Evolutionary conservation across 257 asterid genomes (phyloP), one percentile per base, ranked within the genome.

Genomic region (Petrea volubilis): DNA sequence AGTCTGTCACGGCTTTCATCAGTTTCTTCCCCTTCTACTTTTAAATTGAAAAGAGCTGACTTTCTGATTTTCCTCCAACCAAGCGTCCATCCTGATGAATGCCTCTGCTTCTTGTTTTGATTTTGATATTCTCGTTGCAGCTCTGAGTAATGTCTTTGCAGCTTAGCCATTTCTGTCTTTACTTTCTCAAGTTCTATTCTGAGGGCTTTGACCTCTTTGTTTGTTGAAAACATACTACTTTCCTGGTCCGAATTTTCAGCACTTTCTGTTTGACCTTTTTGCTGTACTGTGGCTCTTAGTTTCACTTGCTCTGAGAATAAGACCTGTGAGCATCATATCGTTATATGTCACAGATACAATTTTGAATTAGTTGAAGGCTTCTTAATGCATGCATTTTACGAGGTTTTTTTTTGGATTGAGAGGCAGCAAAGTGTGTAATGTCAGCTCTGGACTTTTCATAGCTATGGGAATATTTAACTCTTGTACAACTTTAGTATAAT

Each of bases 271-370:
- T 71, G 81, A 70, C 52, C 74, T 69, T 67, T 88, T 62, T 84
- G 84, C 80, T 80, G 92, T 36, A 88, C 61, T 63, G 74, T 77
- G 4, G 77, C 83, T 80, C 96, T 81, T 79, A 92, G 55, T 74
- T 90, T 92, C 76, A 75, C 78, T 72, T 89, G 97, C 83, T 89
- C 96, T 15, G 93, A 80, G 84, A 89, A 83, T 67, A 92, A 68
- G 61, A 90, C 91, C 98, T 92, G 91, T 67, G 76, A 65, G 57
- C 55, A 41, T 23, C 61, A 74, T 76, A 63, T 47, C 61, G 70
- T 83, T 24, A 4, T 59, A 68, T 21, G 72, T 80, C 43, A 74
- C 21, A 41, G n/a, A 46, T 55, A 43, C 64, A 25, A n/a, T 40
- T 41, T 17, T n/a, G n/a, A 43, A 28, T 11, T 69, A 40, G 13